A percentile compares a stretch with the other conserved stretches of the same genome.
phyloP scores from a whole-genome alignment of 768 basidiomycete species.

The Paxillus ammoniavirescens region DNA sequence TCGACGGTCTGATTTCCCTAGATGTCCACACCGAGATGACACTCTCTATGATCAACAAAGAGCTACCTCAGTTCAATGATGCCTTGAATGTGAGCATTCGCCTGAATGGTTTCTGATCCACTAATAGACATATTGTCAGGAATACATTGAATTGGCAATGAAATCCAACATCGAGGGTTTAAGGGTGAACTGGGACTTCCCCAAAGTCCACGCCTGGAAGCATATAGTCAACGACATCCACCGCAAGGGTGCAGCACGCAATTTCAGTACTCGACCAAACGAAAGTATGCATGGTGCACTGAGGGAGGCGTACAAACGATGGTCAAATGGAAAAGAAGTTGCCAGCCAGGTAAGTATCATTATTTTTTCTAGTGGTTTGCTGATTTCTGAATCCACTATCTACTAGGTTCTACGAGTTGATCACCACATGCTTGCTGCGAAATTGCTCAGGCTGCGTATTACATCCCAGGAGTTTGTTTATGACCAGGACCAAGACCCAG shows the following conservation, averaged over 20 bases:
- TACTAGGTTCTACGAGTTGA: conserved; percentile 13
- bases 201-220: conserved; percentile 28
- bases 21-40: conserved; percentile 29
- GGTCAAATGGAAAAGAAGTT: conserved; percentile 12
- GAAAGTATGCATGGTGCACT: too few relatives aligned
- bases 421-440: conserved; percentile 5
- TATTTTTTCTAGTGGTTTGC: neutral
- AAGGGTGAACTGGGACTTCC: neutral
- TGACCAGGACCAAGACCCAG: too few relatives aligned
- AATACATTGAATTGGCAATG: too few relatives aligned
- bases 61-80: neutral
- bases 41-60: neutral
- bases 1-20: conserved; percentile 27
- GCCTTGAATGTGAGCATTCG: too few relatives aligned
- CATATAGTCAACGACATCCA: conserved; percentile 33
- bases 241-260: too few relatives aligned
- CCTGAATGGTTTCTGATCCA: too few relatives aligned
- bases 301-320: too few relatives aligned
- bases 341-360: conserved; percentile 25
- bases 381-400: neutral
- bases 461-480: neutral
- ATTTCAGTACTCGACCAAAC: too few relatives aligned
- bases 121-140: too few relatives aligned
- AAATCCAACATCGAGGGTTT: too few relatives aligned
- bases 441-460: neutral